Percentiles rank a stretch among this genome's conserved stretches.
These are phyloP conservation scores for Colletotrichum cereale DNA, from an alignment of 2,329 filamentous ascomycete species.

Conservation along the genomic window DNA sequence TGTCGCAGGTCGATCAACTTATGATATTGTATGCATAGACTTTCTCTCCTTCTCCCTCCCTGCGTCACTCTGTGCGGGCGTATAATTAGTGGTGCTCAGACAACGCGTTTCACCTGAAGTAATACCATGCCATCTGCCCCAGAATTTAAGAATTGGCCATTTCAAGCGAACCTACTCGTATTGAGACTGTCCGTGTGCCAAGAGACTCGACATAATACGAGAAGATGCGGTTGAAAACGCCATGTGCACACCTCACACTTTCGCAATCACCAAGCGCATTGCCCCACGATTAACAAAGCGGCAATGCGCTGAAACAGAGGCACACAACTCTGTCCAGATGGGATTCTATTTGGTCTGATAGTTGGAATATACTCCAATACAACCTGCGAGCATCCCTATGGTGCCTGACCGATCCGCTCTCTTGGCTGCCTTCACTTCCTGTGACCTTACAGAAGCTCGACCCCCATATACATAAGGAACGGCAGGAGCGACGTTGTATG, in stretches of 20 bases:
- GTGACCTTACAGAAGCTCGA: not conserved
- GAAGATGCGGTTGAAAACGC: not conserved
- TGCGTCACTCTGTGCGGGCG: not conserved
- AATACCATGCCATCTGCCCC: not conserved
- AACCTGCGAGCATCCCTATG: not conserved
- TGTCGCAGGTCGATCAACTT: not conserved
- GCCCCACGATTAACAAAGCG: not conserved
- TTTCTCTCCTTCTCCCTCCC: not conserved
- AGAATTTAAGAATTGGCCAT: too few species aligned
- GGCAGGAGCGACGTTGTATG: not conserved
- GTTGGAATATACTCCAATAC: not conserved
- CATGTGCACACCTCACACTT: not conserved
- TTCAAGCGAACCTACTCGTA: not conserved
- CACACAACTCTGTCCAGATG: too few species aligned
- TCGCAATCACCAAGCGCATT: not conserved
- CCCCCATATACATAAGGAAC: not conserved
- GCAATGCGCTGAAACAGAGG: not conserved
- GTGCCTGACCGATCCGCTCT: not conserved
- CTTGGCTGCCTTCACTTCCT: not conserved
- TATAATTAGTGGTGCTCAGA: not conserved
- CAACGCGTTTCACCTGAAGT: not conserved
- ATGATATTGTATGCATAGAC: conserved; percentile 7
- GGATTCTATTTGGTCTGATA: not conserved
- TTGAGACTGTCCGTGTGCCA: not conserved
- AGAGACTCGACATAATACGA: not conserved